Conservation (phyloP, 495 filamentous ascomycete species). For the Penicillium silybi region DNA sequence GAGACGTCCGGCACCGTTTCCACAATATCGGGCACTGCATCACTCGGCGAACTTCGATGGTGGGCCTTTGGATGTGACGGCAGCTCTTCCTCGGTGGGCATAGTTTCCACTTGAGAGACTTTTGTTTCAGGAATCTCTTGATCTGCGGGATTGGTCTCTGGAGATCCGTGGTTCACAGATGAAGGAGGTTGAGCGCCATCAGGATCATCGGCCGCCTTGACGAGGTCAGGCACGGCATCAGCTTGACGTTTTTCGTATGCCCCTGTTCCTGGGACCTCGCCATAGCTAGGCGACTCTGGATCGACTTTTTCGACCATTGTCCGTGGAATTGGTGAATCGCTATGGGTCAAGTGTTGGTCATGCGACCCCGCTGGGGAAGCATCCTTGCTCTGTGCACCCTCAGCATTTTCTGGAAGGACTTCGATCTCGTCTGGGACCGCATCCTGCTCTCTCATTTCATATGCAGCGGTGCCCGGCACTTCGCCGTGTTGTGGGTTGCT, state of each 20-base stretch:
- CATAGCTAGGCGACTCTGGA: conserved; percentile 61
- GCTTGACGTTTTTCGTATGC: conserved; percentile 70
- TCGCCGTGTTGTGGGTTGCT: conserved; percentile 55
- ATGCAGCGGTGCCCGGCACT: conserved; percentile 58
- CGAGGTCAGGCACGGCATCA: conserved; percentile 79
- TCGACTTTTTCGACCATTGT: conserved; percentile 82
- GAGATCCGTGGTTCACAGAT: conserved; percentile 12
- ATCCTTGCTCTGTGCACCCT: conserved; percentile 44
- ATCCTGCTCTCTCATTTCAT: conserved; percentile 54
- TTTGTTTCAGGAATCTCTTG: conserved; percentile 43
- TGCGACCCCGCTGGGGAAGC: conserved; percentile 36
- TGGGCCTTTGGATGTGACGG: conserved; percentile 38
- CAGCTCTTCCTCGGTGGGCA: conserved; percentile 30
- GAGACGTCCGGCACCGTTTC: conserved; percentile 42
- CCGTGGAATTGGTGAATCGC: conserved; percentile 65
- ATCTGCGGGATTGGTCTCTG: conserved; percentile 13
- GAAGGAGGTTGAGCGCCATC: conserved; percentile 18
- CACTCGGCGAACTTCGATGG: conserved; percentile 40
- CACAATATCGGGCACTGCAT: conserved; percentile 47
- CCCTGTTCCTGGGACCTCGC: conserved; percentile 81
- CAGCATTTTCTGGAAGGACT: conserved; percentile 53
- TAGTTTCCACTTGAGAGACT: conserved; percentile 40
- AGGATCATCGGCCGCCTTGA: conserved; percentile 37
- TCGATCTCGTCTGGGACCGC: conserved; percentile 65
- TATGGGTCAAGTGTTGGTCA: conserved; percentile 44